Conservation (phyloP, 2,329 filamentous ascomycete genomes). For the Penicillium sp. region DNA sequence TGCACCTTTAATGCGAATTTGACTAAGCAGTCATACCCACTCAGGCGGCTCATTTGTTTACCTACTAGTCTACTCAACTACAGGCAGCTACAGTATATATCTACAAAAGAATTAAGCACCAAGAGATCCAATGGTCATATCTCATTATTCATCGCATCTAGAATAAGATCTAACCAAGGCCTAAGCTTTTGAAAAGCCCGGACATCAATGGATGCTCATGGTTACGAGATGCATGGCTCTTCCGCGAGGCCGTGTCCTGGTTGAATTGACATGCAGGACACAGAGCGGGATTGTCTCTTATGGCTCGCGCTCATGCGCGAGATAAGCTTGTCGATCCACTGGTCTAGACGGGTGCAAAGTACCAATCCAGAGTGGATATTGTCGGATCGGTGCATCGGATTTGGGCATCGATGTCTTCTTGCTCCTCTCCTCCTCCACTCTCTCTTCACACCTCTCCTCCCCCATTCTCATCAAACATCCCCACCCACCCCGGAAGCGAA, state of each 20-base stretch:
- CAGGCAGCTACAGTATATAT: not conserved
- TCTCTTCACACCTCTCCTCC: conserved; percentile 1
- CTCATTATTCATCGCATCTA: conserved; percentile 25
- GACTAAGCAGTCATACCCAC: no score
- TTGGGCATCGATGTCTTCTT: conserved; percentile 19
- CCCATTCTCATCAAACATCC: conserved; percentile 10
- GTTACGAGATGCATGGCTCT: conserved; percentile 8
- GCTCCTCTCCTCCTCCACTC: conserved; percentile 3
- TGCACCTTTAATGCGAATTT: no score
- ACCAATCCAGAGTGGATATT: conserved; percentile 13
- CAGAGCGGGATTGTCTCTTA: conserved; percentile 15
- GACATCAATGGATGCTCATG: conserved; percentile 16
- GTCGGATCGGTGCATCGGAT: conserved; percentile 17
- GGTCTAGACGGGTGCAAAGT: not conserved
- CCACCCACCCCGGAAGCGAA: conserved; percentile 18
- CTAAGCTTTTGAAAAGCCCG: not conserved
- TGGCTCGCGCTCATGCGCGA: conserved; percentile 14
- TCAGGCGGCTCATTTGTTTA: no score
- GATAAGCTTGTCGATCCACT: conserved; percentile 22
- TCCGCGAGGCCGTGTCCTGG: conserved; percentile 5
- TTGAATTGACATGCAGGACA: conserved; percentile 3
- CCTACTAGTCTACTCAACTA: no score
- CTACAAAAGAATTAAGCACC: not conserved
- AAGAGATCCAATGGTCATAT: conserved; percentile 19
- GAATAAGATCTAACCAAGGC: conserved; percentile 16